Base-by-base conservation (phyloP, 2,329 filamentous ascomycete species). In the Pyrenochaeta sp. region DNA sequence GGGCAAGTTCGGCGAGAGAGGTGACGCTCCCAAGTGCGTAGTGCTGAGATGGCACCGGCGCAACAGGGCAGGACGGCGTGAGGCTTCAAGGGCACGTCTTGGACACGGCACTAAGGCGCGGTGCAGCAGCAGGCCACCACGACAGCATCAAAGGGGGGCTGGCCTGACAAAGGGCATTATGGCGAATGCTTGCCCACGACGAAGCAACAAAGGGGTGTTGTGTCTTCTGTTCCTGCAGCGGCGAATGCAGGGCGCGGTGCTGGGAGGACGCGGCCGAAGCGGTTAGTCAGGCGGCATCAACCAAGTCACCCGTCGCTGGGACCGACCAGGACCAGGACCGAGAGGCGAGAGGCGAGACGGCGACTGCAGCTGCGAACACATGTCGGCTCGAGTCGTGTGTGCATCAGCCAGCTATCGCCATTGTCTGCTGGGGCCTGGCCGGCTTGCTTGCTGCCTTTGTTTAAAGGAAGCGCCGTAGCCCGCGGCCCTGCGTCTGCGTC, bases 1-100 rank as follows among this genome's bases (percentile, higher is more conserved):
- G 43, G 53, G 55, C 51, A 61, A 41, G 53, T 55, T 29, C 45
- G 42, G 51, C 58, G 55, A 57, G 48, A 28, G 26, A 45, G 29
- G 51, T 13, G n/a, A 37, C 6, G 15, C 9, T 20, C 17, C 4
- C 9, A 27, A 10, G 9, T 4, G 24, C 4, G 24, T 13, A 27
- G 11, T 27, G 24, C 14, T 13, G 11, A 13, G 24, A 13, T 27
- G 22, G 22, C 7, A 24, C 22, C 11, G 22, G 22, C 22, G 7
- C 7, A 11, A 7, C 22, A 24, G 11, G 32, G 27, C 32, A 24
- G 17, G 32, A 24, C 9, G 19, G 32, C 19, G 32, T 23, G 30
- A 21, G n/a, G n/a, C n/a, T n/a, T n/a, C 30, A 32, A 6, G 30
- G 30, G 13, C 18, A n/a, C n/a, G n/a, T n/a, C n/a, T n/a, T n/a